Percentiles rank a stretch among this genome's conserved stretches.
These are phyloP conservation scores for Ophiognomonia clavigignenti-juglandacearum DNA, from an alignment of 2,329 filamentous ascomycete genomes.

Conservation along the genomic window DNA sequence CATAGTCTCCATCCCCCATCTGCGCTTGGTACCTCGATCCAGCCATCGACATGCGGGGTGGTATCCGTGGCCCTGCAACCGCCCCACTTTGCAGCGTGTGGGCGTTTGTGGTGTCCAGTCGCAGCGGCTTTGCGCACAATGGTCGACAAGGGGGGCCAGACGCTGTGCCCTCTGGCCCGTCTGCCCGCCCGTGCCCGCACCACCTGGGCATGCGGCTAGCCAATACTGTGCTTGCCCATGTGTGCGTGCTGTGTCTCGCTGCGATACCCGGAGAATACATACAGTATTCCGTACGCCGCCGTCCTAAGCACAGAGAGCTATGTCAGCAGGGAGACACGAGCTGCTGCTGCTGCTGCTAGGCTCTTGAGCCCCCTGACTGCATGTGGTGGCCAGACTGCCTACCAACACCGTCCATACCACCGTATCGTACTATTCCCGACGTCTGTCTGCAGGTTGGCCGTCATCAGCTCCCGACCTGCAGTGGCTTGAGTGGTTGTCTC, in stretches of 20 bases:
- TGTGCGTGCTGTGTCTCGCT: no score
- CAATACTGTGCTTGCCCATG: constrained; percentile 3
- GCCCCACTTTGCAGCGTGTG: constrained; percentile 11
- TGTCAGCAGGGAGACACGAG: no score
- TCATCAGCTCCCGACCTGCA: no score
- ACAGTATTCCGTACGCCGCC: neutral
- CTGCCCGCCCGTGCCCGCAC: no score
- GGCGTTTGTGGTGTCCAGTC: constrained; percentile 5
- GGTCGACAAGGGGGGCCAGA: constrained; percentile 8
- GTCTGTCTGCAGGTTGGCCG: no score
- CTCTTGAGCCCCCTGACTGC: no score
- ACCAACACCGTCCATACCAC: no score
- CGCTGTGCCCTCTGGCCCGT: constrained; percentile 12
- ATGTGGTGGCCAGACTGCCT: no score
- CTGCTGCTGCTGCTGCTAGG: no score
- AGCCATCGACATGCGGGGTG: constrained; percentile 11
- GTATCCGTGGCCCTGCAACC: constrained; percentile 6
- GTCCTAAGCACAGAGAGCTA: neutral
- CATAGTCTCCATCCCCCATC: neutral
- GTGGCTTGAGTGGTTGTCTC: no score
- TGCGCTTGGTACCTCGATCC: neutral
- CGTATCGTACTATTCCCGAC: no score
- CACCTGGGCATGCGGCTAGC: constrained; percentile 10
- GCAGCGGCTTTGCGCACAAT: constrained; percentile 5
- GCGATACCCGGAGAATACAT: no score